Evolutionary conservation across 2,329 filamentous ascomycete genomes (phyloP), one percentile per base, ranked within the genome.

Genomic region (Penicillium sp.): DNA sequence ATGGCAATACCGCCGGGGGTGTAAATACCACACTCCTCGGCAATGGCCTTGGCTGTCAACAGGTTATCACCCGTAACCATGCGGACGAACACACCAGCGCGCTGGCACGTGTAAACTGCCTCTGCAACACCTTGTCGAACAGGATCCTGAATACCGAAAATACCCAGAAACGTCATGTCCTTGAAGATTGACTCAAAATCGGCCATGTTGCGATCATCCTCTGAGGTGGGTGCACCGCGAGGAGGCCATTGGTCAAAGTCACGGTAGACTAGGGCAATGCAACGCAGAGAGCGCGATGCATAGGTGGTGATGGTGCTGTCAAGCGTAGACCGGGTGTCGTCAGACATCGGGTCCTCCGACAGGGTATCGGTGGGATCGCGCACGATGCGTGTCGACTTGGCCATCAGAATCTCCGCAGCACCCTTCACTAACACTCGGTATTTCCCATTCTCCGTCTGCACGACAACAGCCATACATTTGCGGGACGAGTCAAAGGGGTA

Each of bases 11-110:
- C 86, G 59, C 83, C 79, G 3, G 77, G 70, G 35, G 83, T 82
- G 48, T 88, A 77, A 52, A 92, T 91, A 35, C 87, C 87, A 66
- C 87, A 90, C 60, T 91, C 87, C 57, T 78, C 79, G 18, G 88
- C 88, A 60, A 92, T 92, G 20, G 88, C 86, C 66, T 87, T 81
- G 1, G 88, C 88, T 6, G 88, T 92, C 51, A 88, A 73, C 58
- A 86, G 82, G 71, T 92, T 91, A 72, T 92, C 88, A 55, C 88
- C 88, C 4, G 88, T 92, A 2, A 92, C 88, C 88, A 92, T 92
- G 62, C 88, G 86, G 15, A 91, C 87, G 53, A 86, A 80, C 9
- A 92, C 87, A 52, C 88, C 88, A 4, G 88, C 88, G 48, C 80
- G 78, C 65, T 91, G 86, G 63, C 88, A 91, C 50, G 83, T 78